Percentiles rank a stretch among this genome's conserved stretches.
phyloP scores from a whole-genome alignment of 768 basidiomycete genomes.

The Russula foetens region DNA sequence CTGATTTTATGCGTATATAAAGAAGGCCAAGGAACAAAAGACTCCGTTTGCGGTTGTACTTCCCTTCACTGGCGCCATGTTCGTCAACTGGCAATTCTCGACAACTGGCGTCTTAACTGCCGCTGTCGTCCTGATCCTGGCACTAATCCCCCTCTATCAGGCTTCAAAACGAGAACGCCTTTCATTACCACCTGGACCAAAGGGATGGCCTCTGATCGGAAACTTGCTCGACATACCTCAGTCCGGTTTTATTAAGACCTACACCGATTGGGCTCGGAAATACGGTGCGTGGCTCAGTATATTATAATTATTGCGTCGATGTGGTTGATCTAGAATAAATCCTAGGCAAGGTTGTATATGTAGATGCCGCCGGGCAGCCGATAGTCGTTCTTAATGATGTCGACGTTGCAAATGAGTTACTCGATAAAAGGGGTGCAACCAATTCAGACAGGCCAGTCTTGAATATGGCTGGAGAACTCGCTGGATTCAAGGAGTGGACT shows the following conservation, averaged over 20 bases:
- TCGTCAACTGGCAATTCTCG: background rate
- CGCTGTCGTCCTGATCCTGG: background rate
- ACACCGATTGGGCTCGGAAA: background rate
- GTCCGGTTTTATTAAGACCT: background rate
- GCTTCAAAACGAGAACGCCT: background rate
- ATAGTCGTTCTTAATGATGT: background rate
- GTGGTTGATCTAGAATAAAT: no score
- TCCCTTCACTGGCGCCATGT: background rate
- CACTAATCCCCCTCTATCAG: background rate
- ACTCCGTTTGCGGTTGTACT: no score
- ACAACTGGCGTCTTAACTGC: background rate
- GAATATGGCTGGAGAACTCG: background rate
- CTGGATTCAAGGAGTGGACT: background rate
- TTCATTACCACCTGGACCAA: background rate
- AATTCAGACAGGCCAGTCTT: background rate
- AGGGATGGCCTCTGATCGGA: constrained; percentile 5
- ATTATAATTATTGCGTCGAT: background rate
- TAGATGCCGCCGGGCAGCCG: background rate
- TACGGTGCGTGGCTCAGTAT: background rate
- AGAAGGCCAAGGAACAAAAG: no score
- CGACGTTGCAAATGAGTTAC: background rate
- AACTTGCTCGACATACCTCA: background rate
- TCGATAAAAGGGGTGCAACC: background rate
- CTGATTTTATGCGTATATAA: no score
- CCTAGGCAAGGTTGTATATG: constrained; percentile 1